phyloP scores from a whole-genome alignment of 176 grass and related monocot genomes.

The Tillandsia fasciculata region DNA sequence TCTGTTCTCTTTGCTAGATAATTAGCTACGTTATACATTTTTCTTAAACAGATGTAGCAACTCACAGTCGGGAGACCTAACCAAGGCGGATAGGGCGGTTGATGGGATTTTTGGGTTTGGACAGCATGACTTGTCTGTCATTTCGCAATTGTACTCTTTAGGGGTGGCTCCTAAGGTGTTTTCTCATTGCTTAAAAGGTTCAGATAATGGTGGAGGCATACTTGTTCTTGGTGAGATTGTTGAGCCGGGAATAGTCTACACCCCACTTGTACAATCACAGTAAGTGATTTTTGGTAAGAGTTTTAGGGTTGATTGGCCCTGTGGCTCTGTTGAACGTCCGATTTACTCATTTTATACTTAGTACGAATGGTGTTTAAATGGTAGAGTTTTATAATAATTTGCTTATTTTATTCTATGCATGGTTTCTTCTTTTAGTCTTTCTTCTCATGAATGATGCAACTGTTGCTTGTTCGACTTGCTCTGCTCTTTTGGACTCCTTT shows the following conservation, averaged over 20 bases:
- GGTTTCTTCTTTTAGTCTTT: background rate
- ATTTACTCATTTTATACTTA: background rate
- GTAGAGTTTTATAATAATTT: too few relatives aligned
- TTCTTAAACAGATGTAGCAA: conserved; percentile 77
- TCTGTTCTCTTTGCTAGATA: background rate
- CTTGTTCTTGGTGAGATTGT: conserved; percentile 89
- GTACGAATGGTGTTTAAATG: background rate
- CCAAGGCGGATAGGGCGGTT: conserved; percentile 77
- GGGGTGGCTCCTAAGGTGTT: conserved; percentile 77
- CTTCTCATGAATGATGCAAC: background rate
- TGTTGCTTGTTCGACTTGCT: background rate
- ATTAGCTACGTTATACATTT: background rate
- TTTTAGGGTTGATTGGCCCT: conserved; percentile 1
- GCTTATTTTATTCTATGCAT: background rate
- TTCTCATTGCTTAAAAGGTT: conserved; percentile 95
- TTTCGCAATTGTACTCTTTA: conserved; percentile 65
- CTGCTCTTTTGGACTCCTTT: background rate
- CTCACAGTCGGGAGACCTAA: conserved; percentile 77
- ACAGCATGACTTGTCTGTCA: conserved; percentile 66
- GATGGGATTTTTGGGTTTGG: conserved; percentile 98
- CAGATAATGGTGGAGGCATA: conserved; percentile 83
- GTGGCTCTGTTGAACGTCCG: background rate
- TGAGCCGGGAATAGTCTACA: conserved; percentile 87
- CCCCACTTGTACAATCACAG: conserved; percentile 84
- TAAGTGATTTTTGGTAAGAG: conserved; percentile 34